phyloP scores from a whole-genome alignment of 2,329 filamentous ascomycete species.

The Microsporum audouinii region DNA sequence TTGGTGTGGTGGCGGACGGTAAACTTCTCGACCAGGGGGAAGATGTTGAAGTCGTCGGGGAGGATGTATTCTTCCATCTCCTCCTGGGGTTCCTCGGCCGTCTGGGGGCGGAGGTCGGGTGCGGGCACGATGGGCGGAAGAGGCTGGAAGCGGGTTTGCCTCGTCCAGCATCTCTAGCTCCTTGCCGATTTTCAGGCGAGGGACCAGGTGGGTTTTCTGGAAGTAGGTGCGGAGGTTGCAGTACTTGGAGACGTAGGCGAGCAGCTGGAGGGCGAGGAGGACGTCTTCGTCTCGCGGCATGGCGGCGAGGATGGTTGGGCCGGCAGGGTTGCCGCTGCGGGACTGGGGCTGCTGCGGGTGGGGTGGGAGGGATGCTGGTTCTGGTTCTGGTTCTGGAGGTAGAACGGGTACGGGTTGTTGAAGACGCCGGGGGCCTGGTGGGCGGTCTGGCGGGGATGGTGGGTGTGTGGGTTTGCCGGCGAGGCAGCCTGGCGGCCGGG shows the following conservation, averaged over 20 bases:
- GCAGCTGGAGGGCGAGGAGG: constrained; percentile 88
- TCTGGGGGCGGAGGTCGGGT: not conserved
- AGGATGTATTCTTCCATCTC: constrained; percentile 79
- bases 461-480: constrained; percentile 60
- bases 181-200: constrained; percentile 76
- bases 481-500: constrained; percentile 57
- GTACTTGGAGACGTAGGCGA: constrained; percentile 97
- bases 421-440: constrained; percentile 60
- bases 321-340: constrained; percentile 41
- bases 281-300: constrained; percentile 98
- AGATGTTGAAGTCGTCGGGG: constrained; percentile 95
- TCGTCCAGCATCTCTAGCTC: constrained; percentile 72
- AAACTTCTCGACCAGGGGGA: constrained; percentile 95
- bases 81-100: constrained; percentile 34
- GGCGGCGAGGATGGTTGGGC: constrained; percentile 65
- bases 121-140: constrained; percentile 4
- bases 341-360: not conserved
- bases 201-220: constrained; percentile 86
- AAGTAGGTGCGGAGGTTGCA: constrained; percentile 94
- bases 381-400: constrained; percentile 50
- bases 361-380: not conserved
- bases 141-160: constrained; percentile 39
- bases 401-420: constrained; percentile 62
- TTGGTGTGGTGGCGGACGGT: constrained; percentile 89
- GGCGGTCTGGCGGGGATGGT: constrained; percentile 50